Evolutionary conservation across 2,329 filamentous ascomycete genomes (phyloP).

Genomic region (Emergomyces orientalis): DNA sequence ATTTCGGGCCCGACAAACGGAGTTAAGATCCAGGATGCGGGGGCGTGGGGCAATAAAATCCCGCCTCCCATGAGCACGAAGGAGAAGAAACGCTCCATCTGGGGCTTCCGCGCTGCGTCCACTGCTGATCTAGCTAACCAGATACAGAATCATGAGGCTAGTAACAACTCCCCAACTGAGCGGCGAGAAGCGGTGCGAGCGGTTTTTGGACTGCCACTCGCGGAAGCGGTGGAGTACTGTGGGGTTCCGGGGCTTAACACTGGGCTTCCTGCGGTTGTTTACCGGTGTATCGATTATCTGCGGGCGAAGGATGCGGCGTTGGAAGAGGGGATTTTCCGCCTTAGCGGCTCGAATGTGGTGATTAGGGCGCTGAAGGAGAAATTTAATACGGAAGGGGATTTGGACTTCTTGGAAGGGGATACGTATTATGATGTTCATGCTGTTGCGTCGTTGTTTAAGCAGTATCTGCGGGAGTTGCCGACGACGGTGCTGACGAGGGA

Average conservation of each 20-base stretch:
- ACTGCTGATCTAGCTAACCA: constrained; percentile 51
- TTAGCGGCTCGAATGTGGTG: constrained; percentile 92
- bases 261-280: constrained; percentile 82
- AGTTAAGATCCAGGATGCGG: constrained; percentile 69
- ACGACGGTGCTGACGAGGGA: constrained; percentile 85
- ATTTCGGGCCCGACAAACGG: constrained; percentile 84
- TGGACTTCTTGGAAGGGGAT: constrained; percentile 69
- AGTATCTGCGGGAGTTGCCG: constrained; percentile 86
- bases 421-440: constrained; percentile 94
- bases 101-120: constrained; percentile 56
- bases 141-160: constrained; percentile 34
- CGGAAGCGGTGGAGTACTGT: constrained; percentile 76
- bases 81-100: constrained; percentile 68
- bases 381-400: constrained; percentile 86
- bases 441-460: constrained; percentile 84
- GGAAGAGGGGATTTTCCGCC: constrained; percentile 92
- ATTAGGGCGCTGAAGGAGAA: constrained; percentile 85
- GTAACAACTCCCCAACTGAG: constrained; percentile 33
- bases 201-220: constrained; percentile 76
- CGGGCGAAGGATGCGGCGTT: constrained; percentile 67
- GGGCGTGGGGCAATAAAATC: constrained; percentile 75
- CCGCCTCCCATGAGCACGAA: constrained; percentile 47
- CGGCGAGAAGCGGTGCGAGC: constrained; percentile 51
- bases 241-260: constrained; percentile 57
- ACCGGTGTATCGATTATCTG: constrained; percentile 89